Evolutionary conservation across 306 rosid genomes (phyloP).

Genomic region (Inga oerstediana): DNA sequence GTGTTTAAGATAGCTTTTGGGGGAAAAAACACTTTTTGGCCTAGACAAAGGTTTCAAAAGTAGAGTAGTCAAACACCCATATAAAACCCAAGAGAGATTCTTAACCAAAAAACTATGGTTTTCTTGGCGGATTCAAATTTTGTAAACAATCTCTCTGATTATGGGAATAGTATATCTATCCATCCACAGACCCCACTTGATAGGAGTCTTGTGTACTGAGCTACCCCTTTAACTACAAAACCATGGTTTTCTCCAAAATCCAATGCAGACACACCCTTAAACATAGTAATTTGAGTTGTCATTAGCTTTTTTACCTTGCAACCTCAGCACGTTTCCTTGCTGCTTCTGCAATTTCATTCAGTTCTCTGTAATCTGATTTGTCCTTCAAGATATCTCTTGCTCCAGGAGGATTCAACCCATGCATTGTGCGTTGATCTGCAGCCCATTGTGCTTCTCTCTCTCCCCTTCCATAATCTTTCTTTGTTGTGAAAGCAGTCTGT

Average conservation of each 20-base stretch:
- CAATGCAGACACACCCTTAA: not conserved
- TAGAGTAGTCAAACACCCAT: no score
- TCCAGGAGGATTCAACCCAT: slow-evolving; percentile 61
- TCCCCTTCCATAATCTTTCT: slow-evolving; percentile 74
- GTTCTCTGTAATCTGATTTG: slow-evolving; percentile 45
- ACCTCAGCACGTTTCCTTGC: slow-evolving; percentile 74
- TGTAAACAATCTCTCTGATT: fast-evolving
- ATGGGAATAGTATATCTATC: no score
- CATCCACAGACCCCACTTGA: fast-evolving
- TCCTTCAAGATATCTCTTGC: slow-evolving; percentile 38
- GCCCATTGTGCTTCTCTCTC: slow-evolving; percentile 89
- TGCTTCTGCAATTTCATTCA: slow-evolving; percentile 67
- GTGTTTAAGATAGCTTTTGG: no score
- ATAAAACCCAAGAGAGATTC: no score
- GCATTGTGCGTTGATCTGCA: slow-evolving; percentile 63
- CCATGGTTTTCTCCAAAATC: no score
- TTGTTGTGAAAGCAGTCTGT: slow-evolving; percentile 73
- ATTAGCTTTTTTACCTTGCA: slow-evolving; percentile 49
- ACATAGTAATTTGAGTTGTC: not conserved
- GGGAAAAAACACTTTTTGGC: no score
- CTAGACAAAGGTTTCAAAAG: no score
- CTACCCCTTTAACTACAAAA: no score
- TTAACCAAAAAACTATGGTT: no score
- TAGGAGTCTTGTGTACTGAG: no score
- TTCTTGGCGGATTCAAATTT: no score